Percentiles rank a stretch among this genome's conserved stretches.
Conservation (phyloP, 331 rosid species). For the Prunus yedoensis region DNA sequence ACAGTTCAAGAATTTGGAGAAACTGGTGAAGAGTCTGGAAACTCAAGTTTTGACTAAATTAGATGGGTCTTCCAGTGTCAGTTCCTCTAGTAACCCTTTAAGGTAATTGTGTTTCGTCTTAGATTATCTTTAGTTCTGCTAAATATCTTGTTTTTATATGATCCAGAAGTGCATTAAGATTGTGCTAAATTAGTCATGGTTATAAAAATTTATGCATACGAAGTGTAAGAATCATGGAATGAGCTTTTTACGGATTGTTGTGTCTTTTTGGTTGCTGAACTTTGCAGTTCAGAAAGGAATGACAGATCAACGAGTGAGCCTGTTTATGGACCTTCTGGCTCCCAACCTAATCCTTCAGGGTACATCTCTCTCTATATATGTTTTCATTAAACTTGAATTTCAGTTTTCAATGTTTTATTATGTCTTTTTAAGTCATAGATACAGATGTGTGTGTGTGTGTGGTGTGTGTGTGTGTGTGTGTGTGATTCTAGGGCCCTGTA, state of each 20-base stretch:
- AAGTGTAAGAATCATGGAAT: neutral
- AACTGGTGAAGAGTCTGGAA: constrained; percentile 55
- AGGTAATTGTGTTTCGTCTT: constrained; percentile 38
- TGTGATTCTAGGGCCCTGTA: neutral
- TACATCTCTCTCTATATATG: constrained; percentile 21
- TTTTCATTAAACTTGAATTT: no score
- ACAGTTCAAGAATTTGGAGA: constrained; percentile 71
- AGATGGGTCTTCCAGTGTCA: constrained; percentile 42
- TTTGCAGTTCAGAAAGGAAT: constrained; percentile 50
- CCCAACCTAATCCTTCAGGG: constrained; percentile 50
- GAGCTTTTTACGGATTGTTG: constrained; percentile 6
- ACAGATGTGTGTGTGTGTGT: no score
- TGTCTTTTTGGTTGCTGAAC: constrained; percentile 8
- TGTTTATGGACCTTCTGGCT: constrained; percentile 39
- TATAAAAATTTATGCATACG: neutral
- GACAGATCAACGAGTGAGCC: constrained; percentile 39
- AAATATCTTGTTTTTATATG: neutral
- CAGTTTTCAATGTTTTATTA: neutral
- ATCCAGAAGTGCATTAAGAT: neutral
- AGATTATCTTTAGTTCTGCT: neutral
- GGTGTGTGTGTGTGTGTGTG: no score
- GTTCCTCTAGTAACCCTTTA: constrained; percentile 31
- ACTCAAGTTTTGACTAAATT: constrained; percentile 51
- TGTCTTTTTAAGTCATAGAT: neutral
- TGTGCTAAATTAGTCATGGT: neutral